Base-by-base conservation (phyloP, 305 asterid genomes). In the Fraxinus sp. region DNA sequence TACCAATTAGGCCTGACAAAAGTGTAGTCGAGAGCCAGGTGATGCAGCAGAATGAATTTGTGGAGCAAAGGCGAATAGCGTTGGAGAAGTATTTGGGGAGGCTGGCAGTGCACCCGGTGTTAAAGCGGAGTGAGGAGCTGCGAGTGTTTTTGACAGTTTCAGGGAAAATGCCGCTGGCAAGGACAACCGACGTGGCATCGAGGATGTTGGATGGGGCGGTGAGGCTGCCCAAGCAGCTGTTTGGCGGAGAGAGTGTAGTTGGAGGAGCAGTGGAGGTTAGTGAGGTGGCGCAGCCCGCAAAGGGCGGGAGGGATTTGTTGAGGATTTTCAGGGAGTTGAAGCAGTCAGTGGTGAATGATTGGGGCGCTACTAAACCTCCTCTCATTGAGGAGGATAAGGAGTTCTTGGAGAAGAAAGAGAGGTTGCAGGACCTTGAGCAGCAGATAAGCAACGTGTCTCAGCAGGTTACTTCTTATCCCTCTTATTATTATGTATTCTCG, bases 1-100 rank as follows among this genome's bases (percentile, higher is more conserved):
- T 96, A 57, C 99, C 99, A 0, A 36, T 96, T 55, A 87, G 99
- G 85, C 99, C 99, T n/a, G 99, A 96, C 81, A 96, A 96, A 90
- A 92, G 94, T 84, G 97, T 92, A 71, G 97, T 96, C 74, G 99
- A 96, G 93, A 86, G 97, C 79, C 98, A 94, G 85, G 96, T 94
- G 89, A 94, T 96, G 97, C 98, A 94, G 89, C 88, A 90, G 80
- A 88, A 84, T 75, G 99, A 96, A 37, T 96, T 96, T 77, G 91
- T 96, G 59, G 98, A 94, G 86, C 99, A 93, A 87, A 89, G 98
- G 91, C 91, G 99, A 11, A 85, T 79, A 0, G 95, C 96, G 26
- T 80, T 96, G 90, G 99, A 96, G 94, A 96, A 91, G 89, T 96
- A 96, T 82, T 79, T 94, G 90, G 87, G 90, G 82, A 92, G 90